Evolutionary conservation across 306 rosid genomes (phyloP).

Genomic region (Medicago arabica): DNA sequence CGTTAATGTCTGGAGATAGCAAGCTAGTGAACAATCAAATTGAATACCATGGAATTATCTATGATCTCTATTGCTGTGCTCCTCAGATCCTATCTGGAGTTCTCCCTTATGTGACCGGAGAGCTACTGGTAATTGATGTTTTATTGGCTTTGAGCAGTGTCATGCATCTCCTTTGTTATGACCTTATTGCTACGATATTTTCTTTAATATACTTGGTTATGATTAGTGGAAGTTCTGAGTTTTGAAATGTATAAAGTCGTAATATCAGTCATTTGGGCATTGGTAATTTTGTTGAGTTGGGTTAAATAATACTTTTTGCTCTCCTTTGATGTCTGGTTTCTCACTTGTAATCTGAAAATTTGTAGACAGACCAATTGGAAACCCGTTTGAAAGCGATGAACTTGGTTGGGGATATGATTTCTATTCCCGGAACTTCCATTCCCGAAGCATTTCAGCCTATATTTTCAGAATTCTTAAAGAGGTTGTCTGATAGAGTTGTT

Average conservation of each 20-base stretch:
- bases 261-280: constrained; percentile 25
- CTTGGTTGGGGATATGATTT: constrained; percentile 88
- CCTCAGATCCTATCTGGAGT: constrained; percentile 86
- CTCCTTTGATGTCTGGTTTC: constrained; percentile 39
- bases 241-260: constrained; percentile 22
- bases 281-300: constrained; percentile 12
- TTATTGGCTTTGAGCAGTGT: constrained; percentile 25
- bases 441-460: constrained; percentile 92
- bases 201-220: constrained; percentile 1
- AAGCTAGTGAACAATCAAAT: constrained; percentile 62
- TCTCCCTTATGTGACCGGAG: constrained; percentile 89
- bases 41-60: constrained; percentile 82
- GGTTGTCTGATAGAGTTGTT: constrained; percentile 90
- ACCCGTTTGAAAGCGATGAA: constrained; percentile 90
- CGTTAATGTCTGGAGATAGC: constrained; percentile 88
- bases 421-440: constrained; percentile 73
- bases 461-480: constrained; percentile 89
- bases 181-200: constrained; percentile 9
- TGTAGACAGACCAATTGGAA: constrained; percentile 93
- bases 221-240: constrained; percentile 31
- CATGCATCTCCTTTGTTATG: constrained; percentile 22
- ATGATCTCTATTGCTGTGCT: constrained; percentile 89
- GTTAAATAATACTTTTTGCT: neutral
- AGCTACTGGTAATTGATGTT: constrained; percentile 79
- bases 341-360: constrained; percentile 45